Evolutionary conservation across 2,329 filamentous ascomycete genomes (phyloP), one percentile per base, ranked within the genome.

Genomic region (Zymoseptoria passerinii): DNA sequence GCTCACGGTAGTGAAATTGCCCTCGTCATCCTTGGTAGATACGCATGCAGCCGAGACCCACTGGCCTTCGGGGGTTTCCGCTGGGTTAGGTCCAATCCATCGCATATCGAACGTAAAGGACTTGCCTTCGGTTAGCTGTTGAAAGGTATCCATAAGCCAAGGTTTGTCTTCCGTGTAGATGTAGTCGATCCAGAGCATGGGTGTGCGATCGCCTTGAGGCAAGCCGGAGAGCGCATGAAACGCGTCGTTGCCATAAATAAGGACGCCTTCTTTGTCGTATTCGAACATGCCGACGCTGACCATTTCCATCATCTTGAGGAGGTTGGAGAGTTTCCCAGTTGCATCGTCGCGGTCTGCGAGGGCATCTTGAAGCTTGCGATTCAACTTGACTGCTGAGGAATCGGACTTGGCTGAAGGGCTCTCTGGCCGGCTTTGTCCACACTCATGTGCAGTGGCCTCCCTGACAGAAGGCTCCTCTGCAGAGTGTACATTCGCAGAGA

Each of bases 1-100:
- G 29, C 55, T 61, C 16, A 69, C 52, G n/a, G 57, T 52, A 5
- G 54, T 58, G 48, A 67, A 52, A 2, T 62, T 53, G 4, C 66
- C 66, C 6, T 57, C 27, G 8, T 53, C 49, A 16, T 65, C 63
- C 18, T 51, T 53, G 2, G 61, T 61, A 10, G 66, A 60, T 1
- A 66, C 60, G 51, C 62, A 63, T 3, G 65, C 63, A 10, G 65
- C 66, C 5, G 57, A 50, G 1, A 67, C 62, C 66, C 66, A 67
- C 28, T 62, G 58, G 4, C 65, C 66, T 19, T 62, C 57, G 1
- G 49, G 28, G 13, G 61, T 56, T 9, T 64, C 57, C 18, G 40
- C 18, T 2, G 59, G 48, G n/a, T 52, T 61, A 3, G 58, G 35
- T 18, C 27, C 50, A 16, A 58, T 63, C 55, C 56, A 67, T 52